Evolutionary conservation across 768 basidiomycete species (phyloP).

Genomic region (Boletellus sp.): DNA sequence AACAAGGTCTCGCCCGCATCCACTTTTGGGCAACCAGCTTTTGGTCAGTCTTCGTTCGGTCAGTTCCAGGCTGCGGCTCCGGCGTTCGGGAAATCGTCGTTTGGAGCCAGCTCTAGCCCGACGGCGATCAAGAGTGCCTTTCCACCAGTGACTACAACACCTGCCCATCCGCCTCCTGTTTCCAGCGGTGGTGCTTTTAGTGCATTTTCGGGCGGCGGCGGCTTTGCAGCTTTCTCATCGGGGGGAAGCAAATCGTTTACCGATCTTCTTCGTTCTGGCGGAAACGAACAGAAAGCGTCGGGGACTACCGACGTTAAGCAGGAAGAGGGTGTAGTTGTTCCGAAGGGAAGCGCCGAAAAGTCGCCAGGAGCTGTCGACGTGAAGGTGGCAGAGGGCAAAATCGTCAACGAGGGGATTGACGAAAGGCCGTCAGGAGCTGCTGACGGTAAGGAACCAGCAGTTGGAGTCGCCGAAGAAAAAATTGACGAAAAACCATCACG

Average conservation of each 20-base stretch:
- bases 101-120: conserved; percentile 38
- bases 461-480: too few species aligned
- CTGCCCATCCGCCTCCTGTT: conserved; percentile 9
- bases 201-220: conserved; percentile 34
- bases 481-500: too few species aligned
- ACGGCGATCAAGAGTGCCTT: conserved; percentile 20
- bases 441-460: conserved; percentile 4
- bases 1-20: conserved; percentile 21
- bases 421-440: conserved; percentile 7
- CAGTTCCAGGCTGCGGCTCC: conserved; percentile 14
- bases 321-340: background rate
- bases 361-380: conserved; percentile 1
- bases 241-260: conserved; percentile 52
- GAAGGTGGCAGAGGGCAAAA: conserved; percentile 15
- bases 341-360: conserved; percentile 4
- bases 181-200: conserved; percentile 24
- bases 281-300: background rate
- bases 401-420: conserved; percentile 4
- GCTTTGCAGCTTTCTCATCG: conserved; percentile 50
- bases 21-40: conserved; percentile 31
- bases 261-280: conserved; percentile 49
- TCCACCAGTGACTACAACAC: conserved; percentile 2
- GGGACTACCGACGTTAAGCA: background rate
- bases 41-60: conserved; percentile 25
- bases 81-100: conserved; percentile 28